Conservation (phyloP, 139 green algal genomes). For the Haematococcus sp. region DNA sequence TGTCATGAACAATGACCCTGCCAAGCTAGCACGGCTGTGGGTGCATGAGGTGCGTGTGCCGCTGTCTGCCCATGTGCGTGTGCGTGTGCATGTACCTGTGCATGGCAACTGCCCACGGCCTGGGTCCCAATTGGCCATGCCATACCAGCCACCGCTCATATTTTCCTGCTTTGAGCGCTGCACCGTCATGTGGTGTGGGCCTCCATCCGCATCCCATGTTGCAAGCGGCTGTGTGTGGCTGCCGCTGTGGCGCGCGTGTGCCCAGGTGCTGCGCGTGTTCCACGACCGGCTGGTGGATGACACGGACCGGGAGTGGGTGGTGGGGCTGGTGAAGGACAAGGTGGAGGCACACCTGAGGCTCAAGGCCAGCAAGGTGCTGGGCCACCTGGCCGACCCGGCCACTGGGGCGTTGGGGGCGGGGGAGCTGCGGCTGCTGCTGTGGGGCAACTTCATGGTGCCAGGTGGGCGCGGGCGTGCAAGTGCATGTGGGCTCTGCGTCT, state of each 20-base stretch:
- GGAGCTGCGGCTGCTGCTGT: constrained; percentile 55
- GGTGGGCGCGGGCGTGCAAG: constrained; percentile 22
- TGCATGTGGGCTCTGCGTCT: constrained; percentile 12
- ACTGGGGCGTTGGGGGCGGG: constrained; percentile 1
- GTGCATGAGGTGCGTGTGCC: constrained; percentile 46
- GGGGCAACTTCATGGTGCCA: constrained; percentile 72
- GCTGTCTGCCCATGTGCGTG: neutral
- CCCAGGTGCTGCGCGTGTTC: constrained; percentile 60
- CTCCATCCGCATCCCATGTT: neutral
- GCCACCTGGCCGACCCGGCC: neutral
- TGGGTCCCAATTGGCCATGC: neutral
- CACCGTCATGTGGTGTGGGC: neutral
- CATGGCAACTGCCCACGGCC: neutral
- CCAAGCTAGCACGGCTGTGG: constrained; percentile 45
- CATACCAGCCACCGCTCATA: neutral
- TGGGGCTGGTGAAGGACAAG: neutral
- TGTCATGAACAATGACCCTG: neutral
- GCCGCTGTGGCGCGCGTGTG: constrained; percentile 16
- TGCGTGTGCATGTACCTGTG: neutral
- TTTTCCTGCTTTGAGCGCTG: neutral
- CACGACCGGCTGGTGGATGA: constrained; percentile 69
- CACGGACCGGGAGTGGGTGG: constrained; percentile 57
- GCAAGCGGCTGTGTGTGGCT: neutral
- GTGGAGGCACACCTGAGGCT: neutral
- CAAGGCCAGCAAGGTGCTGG: constrained; percentile 7